Evolutionary conservation across 2,329 filamentous ascomycete species (phyloP).

Genomic region (Colletotrichum sp.): DNA sequence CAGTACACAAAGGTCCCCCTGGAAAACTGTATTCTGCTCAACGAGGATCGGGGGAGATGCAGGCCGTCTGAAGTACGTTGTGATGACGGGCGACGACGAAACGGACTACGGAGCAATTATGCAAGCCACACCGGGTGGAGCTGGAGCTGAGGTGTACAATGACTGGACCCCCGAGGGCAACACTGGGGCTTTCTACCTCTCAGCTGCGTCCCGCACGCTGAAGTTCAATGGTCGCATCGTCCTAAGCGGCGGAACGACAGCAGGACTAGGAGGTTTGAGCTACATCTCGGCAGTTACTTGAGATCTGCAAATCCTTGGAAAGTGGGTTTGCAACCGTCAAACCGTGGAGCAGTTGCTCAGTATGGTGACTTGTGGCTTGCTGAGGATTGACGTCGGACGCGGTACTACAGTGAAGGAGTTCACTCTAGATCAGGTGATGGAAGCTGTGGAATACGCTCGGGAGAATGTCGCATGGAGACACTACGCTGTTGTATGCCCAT

Average conservation of each 20-base stretch:
- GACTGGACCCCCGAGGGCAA: neutral
- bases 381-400: neutral
- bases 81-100: neutral
- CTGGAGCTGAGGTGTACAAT: neutral
- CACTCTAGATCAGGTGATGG: neutral
- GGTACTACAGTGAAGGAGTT: neutral
- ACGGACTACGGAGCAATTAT: neutral
- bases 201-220: neutral
- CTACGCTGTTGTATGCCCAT: neutral
- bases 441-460: neutral
- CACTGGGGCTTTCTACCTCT: neutral
- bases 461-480: neutral
- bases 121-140: neutral
- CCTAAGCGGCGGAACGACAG: neutral
- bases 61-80: neutral
- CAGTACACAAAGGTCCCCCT: slow-evolving; percentile 32
- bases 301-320: neutral
- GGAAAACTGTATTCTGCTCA: slow-evolving; percentile 34
- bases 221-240: neutral
- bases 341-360: neutral
- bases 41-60: slow-evolving; percentile 26
- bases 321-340: neutral
- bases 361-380: neutral
- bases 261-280: neutral
- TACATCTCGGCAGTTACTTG: neutral